Evolutionary conservation across 148 eudicot genomes (phyloP), one percentile per base, ranked within the genome.

Genomic region (Linanthus parryae): DNA sequence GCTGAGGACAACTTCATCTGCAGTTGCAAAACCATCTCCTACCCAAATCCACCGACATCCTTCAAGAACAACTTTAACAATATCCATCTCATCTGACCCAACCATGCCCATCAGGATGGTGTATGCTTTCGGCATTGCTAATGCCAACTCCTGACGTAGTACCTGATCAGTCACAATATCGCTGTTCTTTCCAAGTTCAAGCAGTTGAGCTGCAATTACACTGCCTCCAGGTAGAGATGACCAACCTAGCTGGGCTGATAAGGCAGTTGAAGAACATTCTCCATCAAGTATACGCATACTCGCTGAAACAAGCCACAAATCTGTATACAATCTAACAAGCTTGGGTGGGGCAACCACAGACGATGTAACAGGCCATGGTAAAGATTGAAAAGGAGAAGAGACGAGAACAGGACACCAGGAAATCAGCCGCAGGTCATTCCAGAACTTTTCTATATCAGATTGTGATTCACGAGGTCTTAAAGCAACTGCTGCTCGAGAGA

Each of bases 41-140:
- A 92, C 99, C 99, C 99, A 92, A 73, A 92, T 83, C 99, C 99
- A 92, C 50, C 96, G 74, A 61, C 80, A 75, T 13, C 99, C 96
- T 72, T 92, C 99, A 59, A 92, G 73, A 74, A 92, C 80, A 51
- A 84, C 99, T 68, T 80, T 92, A 31, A 92, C 91, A 66, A 92
- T 76, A 38, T 92, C 96, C 77, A 92, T 88, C 69, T 92, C 99
- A 66, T 92, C 99, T 2, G 91, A 67, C 49, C 83, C 82, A 62
- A 82, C 58, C 71, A 84, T 63, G 41, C 70, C 71, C 58, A 74
- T 72, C 54, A 92, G 61, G 58, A 85, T 75, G 24, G 85, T 78
- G 77, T 92, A 92, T 70, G 88, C 75, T 62, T 83, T 84, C 13
- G 99, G 99, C 99, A 92, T 92, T 66, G 88, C 88, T 67, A 84